Base-by-base conservation (phyloP, 108 stramenopile genomes). In the Fragilariopsis cylindrus region DNA sequence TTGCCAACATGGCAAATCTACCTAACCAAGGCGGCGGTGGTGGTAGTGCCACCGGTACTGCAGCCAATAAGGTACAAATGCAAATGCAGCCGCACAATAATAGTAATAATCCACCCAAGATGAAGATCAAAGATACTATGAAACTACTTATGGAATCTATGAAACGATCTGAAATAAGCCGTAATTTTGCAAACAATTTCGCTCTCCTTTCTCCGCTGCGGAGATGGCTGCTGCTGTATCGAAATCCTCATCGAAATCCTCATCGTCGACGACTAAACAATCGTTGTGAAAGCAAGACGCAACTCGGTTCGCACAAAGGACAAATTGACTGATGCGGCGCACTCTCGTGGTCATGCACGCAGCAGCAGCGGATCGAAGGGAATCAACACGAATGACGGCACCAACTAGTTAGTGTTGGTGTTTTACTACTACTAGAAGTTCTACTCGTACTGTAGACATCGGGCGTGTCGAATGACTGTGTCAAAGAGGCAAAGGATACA, bases 131-230 rank as follows among this genome's bases (percentile, higher is more conserved):
- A 30, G 30, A 30, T 60, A n/a, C 62, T 45, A 40, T 63, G 60
- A 82, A 84, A 60, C 76, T 30, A 30, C 30, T 87, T 3, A 79
- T 80, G 52, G 83, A 87, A 60, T 76, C 77, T 42, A 87, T 84
- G 83, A 79, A 65, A 60, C 80, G 87, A 40, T 79, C 80, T 3
- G 83, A 83, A n/a, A 77, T 79, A 74, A 84, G 81, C 44, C 78
- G 87, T n/a, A 87, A 60, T 66, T 48, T 11, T 76, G 84, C 57
- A 75, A 78, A 53, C 81, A 30, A 30, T 30, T 30, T 30, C 1
- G 1, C 30, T 30, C 30, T 30, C 30, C 30, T 30, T 30, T 83
- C 85, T 52, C 9, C 13, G 50, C 13, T 52, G 50, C 50, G 50
- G 48, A 73, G 76, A 43, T 7, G 43, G 12, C 16, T 11, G 16